A percentile compares a stretch with the other conserved stretches of the same genome.
phyloP scores from a whole-genome alignment of 2,329 filamentous ascomycete genomes.

The Aspergillus clavatus region DNA sequence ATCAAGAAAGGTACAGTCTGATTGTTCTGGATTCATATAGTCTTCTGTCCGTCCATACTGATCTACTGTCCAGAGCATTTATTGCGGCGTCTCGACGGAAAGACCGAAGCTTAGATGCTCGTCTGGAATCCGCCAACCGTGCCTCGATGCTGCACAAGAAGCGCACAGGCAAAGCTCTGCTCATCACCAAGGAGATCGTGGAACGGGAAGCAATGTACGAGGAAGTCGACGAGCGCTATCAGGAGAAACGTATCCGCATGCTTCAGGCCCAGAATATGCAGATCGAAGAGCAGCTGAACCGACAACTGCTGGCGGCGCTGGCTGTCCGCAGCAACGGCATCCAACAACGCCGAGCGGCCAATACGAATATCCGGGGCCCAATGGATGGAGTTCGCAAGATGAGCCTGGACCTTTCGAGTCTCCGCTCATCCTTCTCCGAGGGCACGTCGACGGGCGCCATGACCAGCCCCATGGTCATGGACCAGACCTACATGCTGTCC shows the following conservation, averaged over 20 bases:
- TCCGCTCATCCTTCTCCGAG: constrained; percentile 26
- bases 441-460: constrained; percentile 19
- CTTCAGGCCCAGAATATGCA: constrained; percentile 36
- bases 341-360: constrained; percentile 26
- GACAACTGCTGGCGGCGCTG: constrained; percentile 34
- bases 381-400: constrained; percentile 30
- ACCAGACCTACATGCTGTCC: constrained; percentile 23
- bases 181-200: constrained; percentile 81
- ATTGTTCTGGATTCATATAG: neutral
- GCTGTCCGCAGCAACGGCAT: constrained; percentile 19
- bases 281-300: constrained; percentile 35
- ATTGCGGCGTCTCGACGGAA: constrained; percentile 84
- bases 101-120: constrained; percentile 80
- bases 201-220: constrained; percentile 94
- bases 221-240: constrained; percentile 75
- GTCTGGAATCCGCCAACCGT: constrained; percentile 78
- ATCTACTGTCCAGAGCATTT: constrained; percentile 61
- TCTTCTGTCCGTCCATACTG: no score
- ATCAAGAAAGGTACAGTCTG: constrained; percentile 41
- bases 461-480: constrained; percentile 23
- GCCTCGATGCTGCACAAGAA: constrained; percentile 90
- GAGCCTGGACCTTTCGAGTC: constrained; percentile 31
- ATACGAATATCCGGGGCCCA: constrained; percentile 24
- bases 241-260: constrained; percentile 38
- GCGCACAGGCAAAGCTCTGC: constrained; percentile 75